Conservation (phyloP, 768 basidiomycete species). For the Tricholoma bakamatsutake region DNA sequence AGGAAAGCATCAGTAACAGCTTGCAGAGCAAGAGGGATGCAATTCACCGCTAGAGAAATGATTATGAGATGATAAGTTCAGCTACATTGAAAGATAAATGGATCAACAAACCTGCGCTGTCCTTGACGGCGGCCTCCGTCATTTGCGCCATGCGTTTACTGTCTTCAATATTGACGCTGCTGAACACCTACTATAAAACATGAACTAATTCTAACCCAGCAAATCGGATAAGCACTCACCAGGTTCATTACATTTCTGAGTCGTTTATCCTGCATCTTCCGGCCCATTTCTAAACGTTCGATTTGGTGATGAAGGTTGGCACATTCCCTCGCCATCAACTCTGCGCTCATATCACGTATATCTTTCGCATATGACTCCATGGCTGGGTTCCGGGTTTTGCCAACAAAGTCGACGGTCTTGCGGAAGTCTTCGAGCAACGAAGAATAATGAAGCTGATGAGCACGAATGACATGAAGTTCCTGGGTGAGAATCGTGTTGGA, state of each 20-base stretch:
- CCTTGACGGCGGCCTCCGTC: constrained; percentile 44
- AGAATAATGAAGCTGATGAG: constrained; percentile 45
- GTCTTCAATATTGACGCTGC: constrained; percentile 52
- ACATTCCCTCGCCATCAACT: constrained; percentile 41
- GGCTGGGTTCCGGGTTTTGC: constrained; percentile 40
- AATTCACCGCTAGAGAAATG: constrained; percentile 16
- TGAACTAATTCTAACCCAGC: background rate
- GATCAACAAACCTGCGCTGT: constrained; percentile 33
- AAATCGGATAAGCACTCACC: constrained; percentile 20
- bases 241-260: constrained; percentile 48
- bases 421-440: constrained; percentile 41
- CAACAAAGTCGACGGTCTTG: constrained; percentile 40
- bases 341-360: constrained; percentile 23
- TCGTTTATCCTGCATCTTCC: constrained; percentile 42
- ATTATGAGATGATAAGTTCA: background rate
- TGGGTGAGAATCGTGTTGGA: constrained; percentile 37
- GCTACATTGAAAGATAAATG: background rate
- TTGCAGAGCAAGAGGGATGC: background rate
- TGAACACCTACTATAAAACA: constrained; percentile 41
- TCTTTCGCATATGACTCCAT: constrained; percentile 30
- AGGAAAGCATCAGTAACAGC: background rate
- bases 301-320: constrained; percentile 45
- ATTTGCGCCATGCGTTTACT: constrained; percentile 45
- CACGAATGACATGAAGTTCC: constrained; percentile 46
- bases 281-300: constrained; percentile 33